phyloP scores from a whole-genome alignment of 1,284 basidiomycete genomes.

The Pseudozyma tsukubaensis region DNA sequence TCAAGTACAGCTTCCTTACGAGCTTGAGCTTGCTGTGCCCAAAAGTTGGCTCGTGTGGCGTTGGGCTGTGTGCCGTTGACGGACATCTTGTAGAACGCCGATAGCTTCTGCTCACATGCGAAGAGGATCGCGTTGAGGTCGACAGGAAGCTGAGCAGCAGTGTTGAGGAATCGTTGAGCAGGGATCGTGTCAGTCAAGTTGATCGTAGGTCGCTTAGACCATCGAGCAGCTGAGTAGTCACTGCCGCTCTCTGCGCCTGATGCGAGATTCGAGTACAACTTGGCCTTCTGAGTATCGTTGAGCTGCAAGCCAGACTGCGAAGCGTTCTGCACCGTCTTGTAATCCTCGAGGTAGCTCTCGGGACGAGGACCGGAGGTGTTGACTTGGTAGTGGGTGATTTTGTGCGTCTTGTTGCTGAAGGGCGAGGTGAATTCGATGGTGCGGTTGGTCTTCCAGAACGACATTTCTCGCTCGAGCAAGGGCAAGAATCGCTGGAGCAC shows the following conservation, averaged over 20 bases:
- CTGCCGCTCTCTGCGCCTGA: constrained; percentile 82
- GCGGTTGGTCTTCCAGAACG: constrained; percentile 84
- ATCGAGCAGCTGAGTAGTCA: constrained; percentile 70
- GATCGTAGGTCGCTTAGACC: constrained; percentile 72
- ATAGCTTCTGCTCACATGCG: constrained; percentile 71
- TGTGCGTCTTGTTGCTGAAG: constrained; percentile 76
- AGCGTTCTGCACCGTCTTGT: constrained; percentile 74
- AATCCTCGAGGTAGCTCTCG: constrained; percentile 78
- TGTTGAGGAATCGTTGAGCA: constrained; percentile 79
- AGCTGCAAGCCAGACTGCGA: constrained; percentile 73
- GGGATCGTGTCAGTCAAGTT: constrained; percentile 71
- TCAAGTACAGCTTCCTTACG: constrained; percentile 81
- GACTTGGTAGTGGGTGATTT: constrained; percentile 77
- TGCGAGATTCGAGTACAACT: constrained; percentile 88
- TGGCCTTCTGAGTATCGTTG: constrained; percentile 73
- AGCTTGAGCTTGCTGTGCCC: constrained; percentile 74
- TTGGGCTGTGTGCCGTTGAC: constrained; percentile 67
- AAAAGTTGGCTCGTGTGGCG: constrained; percentile 71
- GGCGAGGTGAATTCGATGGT: constrained; percentile 80
- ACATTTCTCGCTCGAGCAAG: constrained; percentile 79
- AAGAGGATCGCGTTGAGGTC: constrained; percentile 84
- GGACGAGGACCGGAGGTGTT: constrained; percentile 87
- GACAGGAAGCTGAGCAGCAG: constrained; percentile 78
- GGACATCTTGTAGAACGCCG: constrained; percentile 72
- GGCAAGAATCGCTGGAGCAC: constrained; percentile 77